Conservation (phyloP, 495 filamentous ascomycete genomes). For the Podospora fimiseda region DNA sequence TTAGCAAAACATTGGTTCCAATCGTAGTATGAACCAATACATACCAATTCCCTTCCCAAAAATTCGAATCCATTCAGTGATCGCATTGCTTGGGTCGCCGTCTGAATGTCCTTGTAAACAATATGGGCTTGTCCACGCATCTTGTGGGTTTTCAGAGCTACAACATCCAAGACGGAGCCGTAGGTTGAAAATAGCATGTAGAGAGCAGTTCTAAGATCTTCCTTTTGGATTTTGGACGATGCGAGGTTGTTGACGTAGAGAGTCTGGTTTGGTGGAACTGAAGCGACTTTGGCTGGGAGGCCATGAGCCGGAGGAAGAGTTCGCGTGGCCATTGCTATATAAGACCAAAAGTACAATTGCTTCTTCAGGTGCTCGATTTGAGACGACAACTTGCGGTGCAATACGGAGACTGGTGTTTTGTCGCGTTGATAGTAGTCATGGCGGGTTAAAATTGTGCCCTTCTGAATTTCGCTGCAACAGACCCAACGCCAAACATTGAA, state of each 20-base stretch:
- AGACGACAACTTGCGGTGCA: too few relatives aligned
- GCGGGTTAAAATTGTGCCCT: neutral
- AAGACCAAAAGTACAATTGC: neutral
- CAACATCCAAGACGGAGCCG: conserved; percentile 89
- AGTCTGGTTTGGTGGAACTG: conserved; percentile 42
- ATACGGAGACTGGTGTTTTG: too few relatives aligned
- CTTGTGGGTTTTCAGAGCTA: conserved; percentile 76
- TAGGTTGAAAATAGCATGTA: conserved; percentile 94
- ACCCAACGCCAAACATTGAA: conserved; percentile 1
- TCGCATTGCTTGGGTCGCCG: conserved; percentile 84
- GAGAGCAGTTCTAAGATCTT: conserved; percentile 71
- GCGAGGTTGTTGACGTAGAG: conserved; percentile 85
- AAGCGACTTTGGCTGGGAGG: conserved; percentile 38
- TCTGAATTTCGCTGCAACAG: neutral
- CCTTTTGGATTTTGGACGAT: conserved; percentile 74
- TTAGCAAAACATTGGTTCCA: conserved; percentile 18
- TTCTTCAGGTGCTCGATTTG: neutral
- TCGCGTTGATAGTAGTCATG: neutral
- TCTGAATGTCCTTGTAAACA: conserved; percentile 78
- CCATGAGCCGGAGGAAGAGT: conserved; percentile 21
- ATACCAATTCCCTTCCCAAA: conserved; percentile 79
- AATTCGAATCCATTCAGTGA: conserved; percentile 81
- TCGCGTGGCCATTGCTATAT: conserved; percentile 28
- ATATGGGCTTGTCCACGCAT: conserved; percentile 96
- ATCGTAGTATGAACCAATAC: conserved; percentile 22